phyloP scores from a whole-genome alignment of 352 stramenopile genomes.

The Pythium insidiosum region DNA sequence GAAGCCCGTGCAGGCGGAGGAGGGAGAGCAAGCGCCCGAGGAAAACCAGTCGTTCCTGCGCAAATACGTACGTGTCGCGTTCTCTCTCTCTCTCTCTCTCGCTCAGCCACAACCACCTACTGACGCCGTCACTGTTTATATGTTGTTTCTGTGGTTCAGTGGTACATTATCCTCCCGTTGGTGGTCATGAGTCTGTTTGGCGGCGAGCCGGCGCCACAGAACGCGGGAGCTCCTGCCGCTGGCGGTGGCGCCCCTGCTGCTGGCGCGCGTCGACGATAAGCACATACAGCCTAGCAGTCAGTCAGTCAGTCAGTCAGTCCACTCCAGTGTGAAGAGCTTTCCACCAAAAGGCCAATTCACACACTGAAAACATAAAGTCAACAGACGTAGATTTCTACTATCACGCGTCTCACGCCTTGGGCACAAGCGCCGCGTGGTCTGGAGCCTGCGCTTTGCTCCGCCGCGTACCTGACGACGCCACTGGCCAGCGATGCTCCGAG shows the following conservation, averaged over 20 bases:
- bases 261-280: constrained; percentile 30
- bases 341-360: not conserved
- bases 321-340: not conserved
- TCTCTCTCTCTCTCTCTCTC: not conserved
- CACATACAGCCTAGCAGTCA: no score
- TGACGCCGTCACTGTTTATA: not conserved
- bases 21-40: constrained; percentile 47
- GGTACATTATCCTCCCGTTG: constrained; percentile 80
- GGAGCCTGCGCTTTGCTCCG: not conserved
- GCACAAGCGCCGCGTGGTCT: constrained; percentile 6
- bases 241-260: constrained; percentile 17
- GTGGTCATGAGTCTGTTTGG: constrained; percentile 71
- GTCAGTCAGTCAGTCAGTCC: no score
- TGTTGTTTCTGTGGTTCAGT: constrained; percentile 24
- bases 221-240: constrained; percentile 18
- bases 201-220: constrained; percentile 15
- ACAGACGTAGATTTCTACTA: not conserved
- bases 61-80: constrained; percentile 63
- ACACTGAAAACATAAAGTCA: not conserved
- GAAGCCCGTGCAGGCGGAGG: constrained; percentile 49
- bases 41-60: constrained; percentile 75
- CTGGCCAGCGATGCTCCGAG: constrained; percentile 48
- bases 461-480: constrained; percentile 1
- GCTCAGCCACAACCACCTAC: no score
- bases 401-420: constrained; percentile 8